Evolutionary conservation across 768 basidiomycete species (phyloP).

Genomic region (Collybia sordida): DNA sequence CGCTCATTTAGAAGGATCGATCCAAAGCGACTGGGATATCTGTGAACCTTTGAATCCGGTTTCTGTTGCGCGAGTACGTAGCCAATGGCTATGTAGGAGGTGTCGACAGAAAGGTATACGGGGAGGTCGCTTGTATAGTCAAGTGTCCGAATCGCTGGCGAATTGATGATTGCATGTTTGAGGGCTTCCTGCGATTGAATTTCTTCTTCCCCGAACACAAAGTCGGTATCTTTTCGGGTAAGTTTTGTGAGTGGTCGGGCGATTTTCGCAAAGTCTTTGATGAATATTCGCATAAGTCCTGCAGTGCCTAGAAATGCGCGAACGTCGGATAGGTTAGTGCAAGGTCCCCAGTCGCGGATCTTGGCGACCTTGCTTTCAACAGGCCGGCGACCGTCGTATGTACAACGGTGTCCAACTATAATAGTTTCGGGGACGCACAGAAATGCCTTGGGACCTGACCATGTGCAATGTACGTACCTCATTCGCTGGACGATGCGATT

Average conservation of each 20-base stretch:
- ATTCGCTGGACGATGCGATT: constrained; percentile 36
- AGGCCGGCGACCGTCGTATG: constrained; percentile 28
- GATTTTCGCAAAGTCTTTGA: constrained; percentile 19
- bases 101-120: too few relatives aligned
- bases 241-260: constrained; percentile 18
- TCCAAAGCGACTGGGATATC: constrained; percentile 30
- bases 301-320: too few relatives aligned
- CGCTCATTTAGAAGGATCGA: constrained; percentile 37
- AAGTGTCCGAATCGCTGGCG: constrained; percentile 17
- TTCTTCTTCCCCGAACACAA: constrained; percentile 26
- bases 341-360: too few relatives aligned
- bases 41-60: constrained; percentile 11
- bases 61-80: constrained; percentile 36
- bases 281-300: constrained; percentile 23
- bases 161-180: neutral
- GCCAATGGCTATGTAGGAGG: too few relatives aligned
- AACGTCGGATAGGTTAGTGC: too few relatives aligned
- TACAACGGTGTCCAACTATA: constrained; percentile 38
- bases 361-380: constrained; percentile 38
- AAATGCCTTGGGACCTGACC: constrained; percentile 33
- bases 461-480: constrained; percentile 33
- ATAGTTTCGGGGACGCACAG: constrained; percentile 23
- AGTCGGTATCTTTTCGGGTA: constrained; percentile 19
- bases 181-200: neutral
- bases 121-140: constrained; percentile 16